Conservation (phyloP, 2,329 filamentous ascomycete genomes). For the Aspergillus jensenii region DNA sequence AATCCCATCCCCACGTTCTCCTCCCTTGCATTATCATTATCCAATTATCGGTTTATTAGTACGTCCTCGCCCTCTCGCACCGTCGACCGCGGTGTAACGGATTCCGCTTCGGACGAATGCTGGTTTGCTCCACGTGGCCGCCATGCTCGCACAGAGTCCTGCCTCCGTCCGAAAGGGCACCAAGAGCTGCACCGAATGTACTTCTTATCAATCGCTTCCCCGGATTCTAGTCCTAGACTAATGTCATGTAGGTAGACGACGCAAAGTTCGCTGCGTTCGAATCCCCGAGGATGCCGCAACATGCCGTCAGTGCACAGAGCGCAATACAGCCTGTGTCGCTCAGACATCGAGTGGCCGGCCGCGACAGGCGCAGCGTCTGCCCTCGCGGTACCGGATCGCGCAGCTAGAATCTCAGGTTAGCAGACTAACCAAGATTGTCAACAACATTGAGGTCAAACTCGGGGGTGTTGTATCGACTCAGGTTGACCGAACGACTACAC, state of each 20-base stretch:
- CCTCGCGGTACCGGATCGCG: constrained; percentile 19
- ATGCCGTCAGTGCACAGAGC: constrained; percentile 20
- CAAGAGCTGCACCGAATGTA: constrained; percentile 23
- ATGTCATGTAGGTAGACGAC: constrained; percentile 14
- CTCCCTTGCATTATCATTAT: background rate
- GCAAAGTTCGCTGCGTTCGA: constrained; percentile 21
- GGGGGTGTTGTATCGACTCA: constrained; percentile 6
- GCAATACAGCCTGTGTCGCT: constrained; percentile 15
- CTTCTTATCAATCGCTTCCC: background rate
- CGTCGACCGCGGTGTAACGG: background rate
- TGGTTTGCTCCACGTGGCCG: background rate
- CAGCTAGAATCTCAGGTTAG: constrained; percentile 18
- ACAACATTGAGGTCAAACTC: constrained; percentile 12
- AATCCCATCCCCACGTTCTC: background rate
- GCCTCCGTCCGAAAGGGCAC: constrained; percentile 15
- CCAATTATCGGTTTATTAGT: no score
- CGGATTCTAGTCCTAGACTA: background rate
- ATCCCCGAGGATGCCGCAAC: constrained; percentile 12
- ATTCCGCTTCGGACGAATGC: background rate
- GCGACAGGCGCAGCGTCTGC: constrained; percentile 11
- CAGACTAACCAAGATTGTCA: constrained; percentile 14
- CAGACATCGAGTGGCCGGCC: constrained; percentile 13
- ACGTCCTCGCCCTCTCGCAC: no score
- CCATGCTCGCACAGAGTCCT: constrained; percentile 10
- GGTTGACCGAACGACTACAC: background rate